Percentiles rank a stretch among this genome's conserved stretches.
Conservation (phyloP, 345 rosid species). For the Erysimum cheiranthoides region DNA sequence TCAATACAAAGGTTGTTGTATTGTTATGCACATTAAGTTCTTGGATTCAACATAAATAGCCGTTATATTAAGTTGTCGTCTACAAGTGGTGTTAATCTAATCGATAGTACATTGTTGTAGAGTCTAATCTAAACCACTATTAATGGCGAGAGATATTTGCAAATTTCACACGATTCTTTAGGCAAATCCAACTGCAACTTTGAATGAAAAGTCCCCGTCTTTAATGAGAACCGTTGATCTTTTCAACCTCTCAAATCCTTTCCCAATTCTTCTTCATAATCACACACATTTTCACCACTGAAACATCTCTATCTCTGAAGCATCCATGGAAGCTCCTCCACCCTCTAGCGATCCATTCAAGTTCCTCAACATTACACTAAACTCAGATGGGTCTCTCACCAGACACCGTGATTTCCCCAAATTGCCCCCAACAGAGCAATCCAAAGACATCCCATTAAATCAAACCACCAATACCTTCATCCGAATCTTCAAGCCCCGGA, state of each 20-base stretch:
- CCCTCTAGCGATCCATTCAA: conserved; percentile 57
- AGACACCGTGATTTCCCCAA: conserved; percentile 54
- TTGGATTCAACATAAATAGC: conserved; percentile 1
- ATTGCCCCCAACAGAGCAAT: conserved; percentile 44
- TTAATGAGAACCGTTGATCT: conserved; percentile 20
- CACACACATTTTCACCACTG: conserved; percentile 26
- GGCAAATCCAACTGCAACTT: conserved; percentile 32
- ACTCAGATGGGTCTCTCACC: conserved; percentile 72
- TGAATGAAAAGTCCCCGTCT: conserved; percentile 8
- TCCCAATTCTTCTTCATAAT: conserved; percentile 19
- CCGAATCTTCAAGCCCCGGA: conserved; percentile 64
- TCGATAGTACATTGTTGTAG: background rate
- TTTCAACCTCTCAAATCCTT: conserved; percentile 25
- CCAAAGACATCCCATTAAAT: conserved; percentile 67
- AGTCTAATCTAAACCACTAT: conserved; percentile 30
- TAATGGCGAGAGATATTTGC: conserved; percentile 34
- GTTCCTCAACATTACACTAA: conserved; percentile 59
- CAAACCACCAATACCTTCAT: conserved; percentile 55
- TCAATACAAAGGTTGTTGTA: too few species aligned
- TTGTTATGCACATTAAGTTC: too few species aligned
- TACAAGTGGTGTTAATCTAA: background rate
- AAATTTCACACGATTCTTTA: conserved; percentile 23
- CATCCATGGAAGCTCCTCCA: conserved; percentile 46
- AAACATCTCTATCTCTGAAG: conserved; percentile 7
- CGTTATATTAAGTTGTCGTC: conserved; percentile 32